These are phyloP conservation scores for Penicillium sp. DNA, from an alignment of 2,329 filamentous ascomycete genomes.

Conservation along the genomic window DNA sequence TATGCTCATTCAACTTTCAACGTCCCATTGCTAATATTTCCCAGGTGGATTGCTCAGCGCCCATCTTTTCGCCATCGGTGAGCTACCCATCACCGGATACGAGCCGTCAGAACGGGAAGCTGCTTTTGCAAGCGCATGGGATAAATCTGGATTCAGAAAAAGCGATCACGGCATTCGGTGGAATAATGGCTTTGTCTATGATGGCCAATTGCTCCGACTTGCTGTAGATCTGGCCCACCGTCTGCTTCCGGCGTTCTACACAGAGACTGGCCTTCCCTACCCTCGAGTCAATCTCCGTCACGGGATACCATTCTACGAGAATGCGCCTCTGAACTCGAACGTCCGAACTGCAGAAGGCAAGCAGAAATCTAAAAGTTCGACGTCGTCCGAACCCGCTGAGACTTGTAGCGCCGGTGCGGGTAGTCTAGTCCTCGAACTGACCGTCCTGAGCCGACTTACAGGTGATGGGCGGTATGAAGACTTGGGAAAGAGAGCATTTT, in stretches of 20 bases:
- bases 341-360: conserved; percentile 37
- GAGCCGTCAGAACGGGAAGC: conserved; percentile 48
- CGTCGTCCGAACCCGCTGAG: conserved; percentile 74
- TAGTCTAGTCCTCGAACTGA: conserved; percentile 90
- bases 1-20: neutral
- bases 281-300: conserved; percentile 87
- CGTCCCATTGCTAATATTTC: conserved; percentile 4
- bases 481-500: conserved; percentile 87
- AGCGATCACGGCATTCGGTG: conserved; percentile 57
- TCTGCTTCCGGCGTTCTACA: conserved; percentile 88
- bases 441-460: conserved; percentile 82
- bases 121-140: conserved; percentile 43
- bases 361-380: conserved; percentile 15
- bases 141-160: conserved; percentile 32
- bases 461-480: conserved; percentile 86
- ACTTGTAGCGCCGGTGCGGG: conserved; percentile 97
- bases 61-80: conserved; percentile 87
- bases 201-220: conserved; percentile 86
- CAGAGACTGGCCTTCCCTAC: conserved; percentile 86
- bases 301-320: conserved; percentile 88
- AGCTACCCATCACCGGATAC: conserved; percentile 82
- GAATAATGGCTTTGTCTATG: conserved; percentile 76
- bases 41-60: conserved; percentile 81
- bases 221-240: conserved; percentile 81
- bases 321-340: conserved; percentile 68